Percentiles rank a stretch among this genome's conserved stretches.
These are phyloP conservation scores for Mariannaea elegans DNA, from an alignment of 2,329 filamentous ascomycete genomes.

Conservation along the genomic window DNA sequence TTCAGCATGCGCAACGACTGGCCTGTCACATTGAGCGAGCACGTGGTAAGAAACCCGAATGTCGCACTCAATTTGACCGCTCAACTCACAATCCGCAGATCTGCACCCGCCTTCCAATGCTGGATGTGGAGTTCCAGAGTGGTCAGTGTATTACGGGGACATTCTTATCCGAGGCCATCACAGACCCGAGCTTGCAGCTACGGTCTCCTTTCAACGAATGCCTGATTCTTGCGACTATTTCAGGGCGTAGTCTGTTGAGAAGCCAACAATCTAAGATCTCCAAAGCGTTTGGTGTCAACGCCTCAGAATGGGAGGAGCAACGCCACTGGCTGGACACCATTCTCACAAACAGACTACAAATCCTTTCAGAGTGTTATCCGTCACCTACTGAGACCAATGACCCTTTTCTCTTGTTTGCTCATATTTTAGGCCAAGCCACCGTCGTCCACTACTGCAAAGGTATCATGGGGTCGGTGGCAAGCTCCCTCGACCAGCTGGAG, in stretches of 20 bases:
- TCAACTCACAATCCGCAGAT: neutral
- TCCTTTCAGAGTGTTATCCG: neutral
- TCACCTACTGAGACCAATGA: neutral
- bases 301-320: neutral
- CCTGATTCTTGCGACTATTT: neutral
- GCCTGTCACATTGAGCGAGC: neutral
- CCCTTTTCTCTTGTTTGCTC: neutral
- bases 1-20: conserved; percentile 1
- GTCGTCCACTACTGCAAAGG: neutral
- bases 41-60: neutral
- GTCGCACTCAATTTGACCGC: neutral
- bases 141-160: neutral
- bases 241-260: neutral
- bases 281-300: neutral
- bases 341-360: neutral
- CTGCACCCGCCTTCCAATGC: neutral
- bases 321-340: neutral
- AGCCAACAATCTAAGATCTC: neutral
- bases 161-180: neutral
- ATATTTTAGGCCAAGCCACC: neutral
- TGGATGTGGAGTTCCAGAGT: neutral
- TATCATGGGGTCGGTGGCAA: neutral
- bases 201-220: neutral
- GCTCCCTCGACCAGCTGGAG: neutral
- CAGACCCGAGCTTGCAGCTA: neutral